These are phyloP conservation scores for Grammothele lineata DNA, from an alignment of 768 basidiomycete species.

Conservation along the genomic window DNA sequence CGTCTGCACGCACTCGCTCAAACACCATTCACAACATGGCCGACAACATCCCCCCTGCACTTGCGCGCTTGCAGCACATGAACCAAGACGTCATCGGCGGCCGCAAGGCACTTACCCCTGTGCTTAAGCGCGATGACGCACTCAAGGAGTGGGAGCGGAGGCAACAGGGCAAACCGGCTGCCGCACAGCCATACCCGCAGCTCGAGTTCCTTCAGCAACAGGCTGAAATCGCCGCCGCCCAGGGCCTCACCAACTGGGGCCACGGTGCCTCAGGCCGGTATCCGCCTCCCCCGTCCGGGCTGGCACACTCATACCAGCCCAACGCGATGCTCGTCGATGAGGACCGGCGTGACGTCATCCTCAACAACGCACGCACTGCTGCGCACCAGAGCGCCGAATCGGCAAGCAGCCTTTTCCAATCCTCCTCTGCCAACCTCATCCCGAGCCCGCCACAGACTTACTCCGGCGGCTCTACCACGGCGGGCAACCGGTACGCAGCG, in stretches of 20 bases:
- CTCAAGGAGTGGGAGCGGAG: slow-evolving; percentile 95
- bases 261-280: slow-evolving; percentile 39
- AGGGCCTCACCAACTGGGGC: slow-evolving; percentile 57
- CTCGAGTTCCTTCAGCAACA: slow-evolving; percentile 92
- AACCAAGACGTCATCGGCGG: slow-evolving; percentile 75
- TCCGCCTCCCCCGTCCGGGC: slow-evolving; percentile 58
- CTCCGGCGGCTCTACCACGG: slow-evolving; percentile 43
- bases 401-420: slow-evolving; percentile 38
- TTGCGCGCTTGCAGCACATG: slow-evolving; percentile 87
- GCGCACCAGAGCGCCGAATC: slow-evolving; percentile 42
- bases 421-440: slow-evolving; percentile 44
- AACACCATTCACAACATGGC: slow-evolving; percentile 92
- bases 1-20: slow-evolving; percentile 68
- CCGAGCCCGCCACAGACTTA: slow-evolving; percentile 78
- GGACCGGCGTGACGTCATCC: slow-evolving; percentile 71
- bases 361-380: slow-evolving; percentile 72
- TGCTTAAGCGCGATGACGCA: slow-evolving; percentile 91
- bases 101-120: slow-evolving; percentile 86
- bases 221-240: slow-evolving; percentile 71
- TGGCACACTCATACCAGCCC: slow-evolving; percentile 59
- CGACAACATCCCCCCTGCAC: slow-evolving; percentile 89
- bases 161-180: slow-evolving; percentile 66
- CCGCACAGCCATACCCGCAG: slow-evolving; percentile 82
- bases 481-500: slow-evolving; percentile 58
- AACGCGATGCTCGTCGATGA: slow-evolving; percentile 63